Percentiles rank a stretch among this genome's conserved stretches.
Conservation (phyloP, 2,329 filamentous ascomycete species). For the Trematosphaeria pertusa region DNA sequence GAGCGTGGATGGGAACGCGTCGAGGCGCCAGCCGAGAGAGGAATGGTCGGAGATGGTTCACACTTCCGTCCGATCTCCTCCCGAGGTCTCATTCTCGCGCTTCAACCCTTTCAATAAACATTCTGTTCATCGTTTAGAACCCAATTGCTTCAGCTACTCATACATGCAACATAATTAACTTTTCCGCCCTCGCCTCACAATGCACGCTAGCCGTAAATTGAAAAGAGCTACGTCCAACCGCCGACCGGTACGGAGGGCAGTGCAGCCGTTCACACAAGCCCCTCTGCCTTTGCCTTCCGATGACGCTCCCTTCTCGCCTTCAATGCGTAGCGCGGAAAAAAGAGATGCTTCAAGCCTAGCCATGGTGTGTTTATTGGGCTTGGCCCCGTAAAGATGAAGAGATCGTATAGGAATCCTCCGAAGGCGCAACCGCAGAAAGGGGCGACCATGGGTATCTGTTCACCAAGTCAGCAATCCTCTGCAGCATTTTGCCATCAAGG, state of each 20-base stretch:
- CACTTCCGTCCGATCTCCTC: conserved; percentile 1
- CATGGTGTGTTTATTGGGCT: conserved; percentile 73
- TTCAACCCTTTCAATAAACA: too few species aligned
- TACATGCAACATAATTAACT: background rate
- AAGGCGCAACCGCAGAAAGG: conserved; percentile 65
- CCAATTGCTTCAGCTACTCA: background rate
- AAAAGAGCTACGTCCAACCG: too few species aligned
- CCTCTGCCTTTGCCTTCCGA: conserved; percentile 36
- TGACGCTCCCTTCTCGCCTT: conserved; percentile 27
- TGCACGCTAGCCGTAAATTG: too few species aligned
- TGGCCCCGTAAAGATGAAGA: conserved; percentile 69
- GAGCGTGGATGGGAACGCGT: conserved; percentile 31
- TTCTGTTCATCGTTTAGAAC: too few species aligned
- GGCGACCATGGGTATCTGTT: conserved; percentile 73
- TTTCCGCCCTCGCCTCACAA: conserved; percentile 2
- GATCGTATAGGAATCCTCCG: conserved; percentile 40
- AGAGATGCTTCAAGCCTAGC: conserved; percentile 65
- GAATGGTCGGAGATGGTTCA: too few species aligned
- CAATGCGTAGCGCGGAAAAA: conserved; percentile 27
- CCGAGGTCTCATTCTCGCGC: too few species aligned
- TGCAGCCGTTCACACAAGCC: conserved; percentile 29
- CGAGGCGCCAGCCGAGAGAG: too few species aligned
- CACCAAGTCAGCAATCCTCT: conserved; percentile 1
- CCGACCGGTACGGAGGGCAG: too few species aligned
- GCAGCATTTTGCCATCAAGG: background rate